phyloP scores from a whole-genome alignment of 2,329 filamentous ascomycete genomes.

The Metarhizium anisopliae region DNA sequence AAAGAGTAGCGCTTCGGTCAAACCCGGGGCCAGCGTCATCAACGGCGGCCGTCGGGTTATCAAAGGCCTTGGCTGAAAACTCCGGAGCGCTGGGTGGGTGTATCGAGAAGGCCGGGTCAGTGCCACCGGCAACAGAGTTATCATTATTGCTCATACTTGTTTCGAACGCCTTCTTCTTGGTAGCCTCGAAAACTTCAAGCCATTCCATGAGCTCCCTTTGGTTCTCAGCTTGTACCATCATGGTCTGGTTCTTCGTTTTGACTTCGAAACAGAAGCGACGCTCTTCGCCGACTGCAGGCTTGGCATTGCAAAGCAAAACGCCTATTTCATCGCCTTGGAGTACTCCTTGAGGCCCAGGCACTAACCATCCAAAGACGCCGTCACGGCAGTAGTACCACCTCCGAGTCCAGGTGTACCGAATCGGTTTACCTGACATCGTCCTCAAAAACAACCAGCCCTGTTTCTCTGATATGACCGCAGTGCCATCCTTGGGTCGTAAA shows the following conservation, averaged over 20 bases:
- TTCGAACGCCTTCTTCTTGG: constrained; percentile 87
- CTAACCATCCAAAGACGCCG: constrained; percentile 91
- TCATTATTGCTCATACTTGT: constrained; percentile 48
- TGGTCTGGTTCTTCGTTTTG: constrained; percentile 90
- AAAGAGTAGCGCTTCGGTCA: constrained; percentile 58
- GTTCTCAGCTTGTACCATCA: constrained; percentile 86
- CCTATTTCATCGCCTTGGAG: constrained; percentile 95
- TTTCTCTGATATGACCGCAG: constrained; percentile 59
- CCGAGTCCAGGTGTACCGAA: constrained; percentile 79
- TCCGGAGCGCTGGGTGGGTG: constrained; percentile 81
- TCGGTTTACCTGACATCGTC: constrained; percentile 76
- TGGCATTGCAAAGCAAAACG: constrained; percentile 85
- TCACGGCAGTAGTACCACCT: constrained; percentile 95
- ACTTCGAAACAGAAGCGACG: constrained; percentile 96
- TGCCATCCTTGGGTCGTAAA: constrained; percentile 45
- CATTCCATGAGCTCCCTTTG: constrained; percentile 89
- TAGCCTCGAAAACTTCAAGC: constrained; percentile 87
- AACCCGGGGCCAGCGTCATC: constrained; percentile 32
- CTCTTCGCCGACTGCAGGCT: constrained; percentile 85
- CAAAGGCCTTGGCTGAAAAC: constrained; percentile 72
- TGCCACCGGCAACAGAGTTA: constrained; percentile 35
- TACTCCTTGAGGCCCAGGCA: constrained; percentile 77
- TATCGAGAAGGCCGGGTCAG: constrained; percentile 81
- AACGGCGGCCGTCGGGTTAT: constrained; percentile 52
- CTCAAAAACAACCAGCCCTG: constrained; percentile 91